These are phyloP conservation scores for Chlorella sp. DNA, from an alignment of 139 green algal species.

Conservation along the genomic window DNA sequence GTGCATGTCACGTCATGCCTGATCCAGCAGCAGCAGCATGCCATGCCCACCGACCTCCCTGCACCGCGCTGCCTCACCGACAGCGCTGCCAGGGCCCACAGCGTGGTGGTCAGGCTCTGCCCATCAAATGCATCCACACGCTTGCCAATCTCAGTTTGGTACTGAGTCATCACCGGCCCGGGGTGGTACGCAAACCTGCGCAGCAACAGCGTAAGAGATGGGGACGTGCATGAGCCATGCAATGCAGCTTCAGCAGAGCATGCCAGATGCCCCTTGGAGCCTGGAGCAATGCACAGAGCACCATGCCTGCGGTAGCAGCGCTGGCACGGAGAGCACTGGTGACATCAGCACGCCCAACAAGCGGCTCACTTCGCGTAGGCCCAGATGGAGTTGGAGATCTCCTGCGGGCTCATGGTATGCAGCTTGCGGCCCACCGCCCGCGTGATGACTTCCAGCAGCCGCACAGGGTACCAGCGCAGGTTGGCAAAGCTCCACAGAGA, in stretches of 20 bases:
- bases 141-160: conserved; percentile 28
- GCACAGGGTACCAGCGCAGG: conserved; percentile 56
- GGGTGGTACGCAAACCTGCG: conserved; percentile 57
- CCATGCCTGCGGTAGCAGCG: too few relatives aligned
- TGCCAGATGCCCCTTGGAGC: too few relatives aligned
- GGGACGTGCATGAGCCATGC: too few relatives aligned
- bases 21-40: too few relatives aligned
- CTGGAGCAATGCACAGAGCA: too few relatives aligned
- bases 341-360: too few relatives aligned
- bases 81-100: conserved; percentile 61
- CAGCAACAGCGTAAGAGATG: too few relatives aligned
- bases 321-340: too few relatives aligned
- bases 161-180: conserved; percentile 44
- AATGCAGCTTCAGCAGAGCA: too few relatives aligned
- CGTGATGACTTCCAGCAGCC: conserved; percentile 40
- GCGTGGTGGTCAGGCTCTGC: conserved; percentile 51
- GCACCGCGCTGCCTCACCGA: conserved; percentile 8
- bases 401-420: conserved; percentile 40
- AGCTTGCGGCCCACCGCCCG: conserved; percentile 26
- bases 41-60: too few relatives aligned
- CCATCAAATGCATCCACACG: conserved; percentile 30
- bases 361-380: conserved; percentile 29
- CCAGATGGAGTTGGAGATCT: conserved; percentile 51
- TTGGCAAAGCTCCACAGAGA: conserved; percentile 53
- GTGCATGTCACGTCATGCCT: too few relatives aligned